Evolutionary conservation across 345 rosid species (phyloP), one percentile per base, ranked within the genome.

Genomic region (Gossypium thurberi): DNA sequence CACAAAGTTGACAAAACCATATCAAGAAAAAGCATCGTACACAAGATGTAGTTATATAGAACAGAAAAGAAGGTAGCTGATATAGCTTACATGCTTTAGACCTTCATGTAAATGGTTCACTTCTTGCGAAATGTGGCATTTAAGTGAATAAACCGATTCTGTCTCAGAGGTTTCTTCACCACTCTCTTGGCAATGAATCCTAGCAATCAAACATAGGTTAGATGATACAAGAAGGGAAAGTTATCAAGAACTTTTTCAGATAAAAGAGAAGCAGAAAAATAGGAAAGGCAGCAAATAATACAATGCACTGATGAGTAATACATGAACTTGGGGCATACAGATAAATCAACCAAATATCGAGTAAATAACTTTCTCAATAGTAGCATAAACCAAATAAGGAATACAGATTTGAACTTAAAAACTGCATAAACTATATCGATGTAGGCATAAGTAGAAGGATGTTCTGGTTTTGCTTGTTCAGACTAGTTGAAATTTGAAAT

Each of bases 31-130:
- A 48, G 15, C n/a, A 25, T 26, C 11, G 8, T 21, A 48, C n/a
- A 14, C 12, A 23, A 15, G 15, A 62, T 17, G 23, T 26, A 48
- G 15, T 8, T 25, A 8, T 50, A 68, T 68, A 25, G 44, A 67
- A 67, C 47, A 23, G 15, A 21, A 58, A 77, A 53, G n/a, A 25
- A 14, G 25, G 59, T 42, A 65, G 56, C 61, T 40, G 44, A 55
- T 33, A 46, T 3, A 23, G 77, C 99, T 89, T 76, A 95, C 99
- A 88, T 92, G 97, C 81, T 86, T 92, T 78, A 95, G 69, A 79
- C 98, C 99, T 87, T 96, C 99, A 83, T 91, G 99, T 89, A 96
- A 80, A 82, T 93, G 99, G 82, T 96, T 96, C 83, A 96, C 99
- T 75, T 96, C 99, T 0, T 93, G 98, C 44, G 97, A 93, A 80